Conservation (phyloP, 768 basidiomycete genomes). For the Paxillus involutus region DNA sequence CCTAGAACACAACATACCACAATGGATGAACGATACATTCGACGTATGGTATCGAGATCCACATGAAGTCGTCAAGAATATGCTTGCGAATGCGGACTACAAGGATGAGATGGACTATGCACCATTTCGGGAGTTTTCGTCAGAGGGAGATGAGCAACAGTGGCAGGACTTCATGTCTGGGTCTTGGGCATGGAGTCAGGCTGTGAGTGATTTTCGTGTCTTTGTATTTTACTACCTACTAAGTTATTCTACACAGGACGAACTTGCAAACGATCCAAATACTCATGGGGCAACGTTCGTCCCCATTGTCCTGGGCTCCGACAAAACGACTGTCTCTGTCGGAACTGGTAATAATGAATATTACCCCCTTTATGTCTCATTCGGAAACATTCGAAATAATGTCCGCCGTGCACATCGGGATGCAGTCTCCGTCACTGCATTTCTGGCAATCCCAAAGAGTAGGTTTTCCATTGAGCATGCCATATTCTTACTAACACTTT, state of each 20-base stretch:
- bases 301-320: conserved; percentile 9
- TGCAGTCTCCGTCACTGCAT: conserved; percentile 21
- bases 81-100: conserved; percentile 21
- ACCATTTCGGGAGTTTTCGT: conserved; percentile 9
- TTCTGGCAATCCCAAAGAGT: conserved; percentile 33
- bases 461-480: conserved; percentile 1
- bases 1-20: conserved; percentile 8
- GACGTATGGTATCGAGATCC: conserved; percentile 28
- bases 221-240: too few relatives aligned
- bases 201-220: too few relatives aligned
- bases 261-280: conserved; percentile 10
- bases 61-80: conserved; percentile 10
- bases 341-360: conserved; percentile 4
- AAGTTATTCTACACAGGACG: too few relatives aligned
- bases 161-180: conserved; percentile 12
- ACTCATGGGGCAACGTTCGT: conserved; percentile 23
- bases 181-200: conserved; percentile 14
- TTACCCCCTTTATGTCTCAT: conserved; percentile 9
- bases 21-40: conserved; percentile 26
- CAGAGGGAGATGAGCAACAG: neutral
- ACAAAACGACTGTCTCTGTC: conserved; percentile 10
- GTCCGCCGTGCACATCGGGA: conserved; percentile 1
- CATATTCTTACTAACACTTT: neutral
- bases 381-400: neutral
- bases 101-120: conserved; percentile 17